phyloP scores from a whole-genome alignment of 306 rosid species.

The Casuarina cunninghamiana region DNA sequence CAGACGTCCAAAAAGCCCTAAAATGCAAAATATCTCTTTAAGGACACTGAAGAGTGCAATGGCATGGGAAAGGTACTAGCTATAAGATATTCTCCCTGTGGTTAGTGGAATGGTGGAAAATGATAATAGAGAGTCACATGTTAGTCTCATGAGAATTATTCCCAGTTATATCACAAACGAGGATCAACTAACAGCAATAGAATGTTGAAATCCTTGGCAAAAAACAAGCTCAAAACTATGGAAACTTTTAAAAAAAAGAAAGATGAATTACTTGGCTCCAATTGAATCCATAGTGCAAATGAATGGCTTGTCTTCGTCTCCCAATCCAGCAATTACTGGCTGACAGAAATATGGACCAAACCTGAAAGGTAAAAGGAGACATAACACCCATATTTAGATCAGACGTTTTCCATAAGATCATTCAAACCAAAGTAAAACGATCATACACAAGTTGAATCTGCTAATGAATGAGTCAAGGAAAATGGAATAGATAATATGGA shows the following conservation, averaged over 20 bases:
- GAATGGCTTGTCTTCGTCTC: constrained; percentile 86
- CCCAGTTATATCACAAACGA: neutral
- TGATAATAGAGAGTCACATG: neutral
- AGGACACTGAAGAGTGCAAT: neutral
- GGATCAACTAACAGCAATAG: neutral
- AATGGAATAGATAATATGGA: neutral
- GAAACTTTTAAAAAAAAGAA: neutral
- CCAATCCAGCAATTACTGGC: constrained; percentile 95
- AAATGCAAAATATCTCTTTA: too few species aligned
- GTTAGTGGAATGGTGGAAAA: neutral
- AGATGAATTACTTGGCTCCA: constrained; percentile 87
- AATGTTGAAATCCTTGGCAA: neutral
- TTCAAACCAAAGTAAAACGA: neutral
- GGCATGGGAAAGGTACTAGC: neutral
- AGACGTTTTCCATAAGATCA: neutral
- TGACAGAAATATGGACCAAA: constrained; percentile 96
- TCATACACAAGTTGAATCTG: neutral
- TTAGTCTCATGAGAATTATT: neutral
- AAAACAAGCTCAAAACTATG: neutral
- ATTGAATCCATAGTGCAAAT: constrained; percentile 95
- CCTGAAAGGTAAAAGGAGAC: constrained; percentile 36
- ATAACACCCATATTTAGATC: neutral
- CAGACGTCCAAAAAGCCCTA: neutral
- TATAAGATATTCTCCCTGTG: neutral
- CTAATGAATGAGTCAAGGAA: neutral